Conservation (phyloP, 1,284 basidiomycete species). For the Ustilago cynodontis region DNA sequence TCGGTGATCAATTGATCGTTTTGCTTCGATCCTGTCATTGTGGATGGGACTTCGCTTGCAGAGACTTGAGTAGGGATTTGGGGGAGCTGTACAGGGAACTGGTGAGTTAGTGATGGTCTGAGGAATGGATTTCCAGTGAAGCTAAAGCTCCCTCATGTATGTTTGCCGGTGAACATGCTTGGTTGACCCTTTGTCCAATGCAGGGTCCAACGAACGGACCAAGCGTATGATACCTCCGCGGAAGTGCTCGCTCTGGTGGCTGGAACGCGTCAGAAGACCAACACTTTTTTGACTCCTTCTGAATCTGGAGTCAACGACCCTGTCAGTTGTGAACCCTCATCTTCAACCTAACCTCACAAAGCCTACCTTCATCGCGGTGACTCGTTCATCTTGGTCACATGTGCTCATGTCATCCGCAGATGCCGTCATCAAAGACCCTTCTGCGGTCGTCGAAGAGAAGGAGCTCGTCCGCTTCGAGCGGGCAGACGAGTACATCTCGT, state of each 20-base stretch:
- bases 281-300: conserved; percentile 16
- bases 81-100: no score
- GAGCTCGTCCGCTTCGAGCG: conserved; percentile 56
- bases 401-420: conserved; percentile 12
- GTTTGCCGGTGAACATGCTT: no score
- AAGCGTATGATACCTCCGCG: conserved; percentile 25
- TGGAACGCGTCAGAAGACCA: conserved; percentile 16
- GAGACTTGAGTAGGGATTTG: background rate
- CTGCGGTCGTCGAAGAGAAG: conserved; percentile 35
- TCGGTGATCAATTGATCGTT: conserved; percentile 30
- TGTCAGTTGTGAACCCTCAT: no score
- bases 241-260: background rate
- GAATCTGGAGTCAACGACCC: background rate
- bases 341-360: no score
- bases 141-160: no score
- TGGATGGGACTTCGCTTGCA: background rate
- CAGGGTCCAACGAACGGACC: conserved; percentile 16
- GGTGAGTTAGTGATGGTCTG: no score
- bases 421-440: conserved; percentile 15
- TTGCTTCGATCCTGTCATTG: conserved; percentile 15
- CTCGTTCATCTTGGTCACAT: conserved; percentile 1
- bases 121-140: no score
- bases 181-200: background rate
- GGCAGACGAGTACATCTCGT: conserved; percentile 45
- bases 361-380: background rate